These are phyloP conservation scores for Handroanthus guayacan DNA, from an alignment of 257 asterid genomes.

Conservation along the genomic window DNA sequence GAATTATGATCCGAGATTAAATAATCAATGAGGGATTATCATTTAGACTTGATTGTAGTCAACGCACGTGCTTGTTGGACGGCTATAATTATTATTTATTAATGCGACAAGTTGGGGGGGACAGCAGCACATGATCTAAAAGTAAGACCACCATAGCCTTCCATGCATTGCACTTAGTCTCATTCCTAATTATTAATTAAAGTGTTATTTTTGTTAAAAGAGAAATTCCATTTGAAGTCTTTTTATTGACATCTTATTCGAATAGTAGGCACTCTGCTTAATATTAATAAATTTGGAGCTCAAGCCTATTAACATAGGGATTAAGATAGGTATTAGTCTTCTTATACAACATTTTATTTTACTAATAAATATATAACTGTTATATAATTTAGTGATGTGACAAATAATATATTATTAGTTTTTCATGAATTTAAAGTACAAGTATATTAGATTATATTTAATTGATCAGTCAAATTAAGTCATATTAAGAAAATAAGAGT, in stretches of 20 bases:
- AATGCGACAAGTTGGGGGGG: slow-evolving; percentile 7
- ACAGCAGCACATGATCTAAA: neutral
- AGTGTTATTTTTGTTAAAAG: slow-evolving; percentile 1
- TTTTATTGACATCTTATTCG: neutral
- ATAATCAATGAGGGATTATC: neutral
- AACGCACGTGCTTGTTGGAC: slow-evolving; percentile 36
- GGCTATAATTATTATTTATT: neutral
- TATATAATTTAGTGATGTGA: too few species aligned
- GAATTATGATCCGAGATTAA: slow-evolving; percentile 1
- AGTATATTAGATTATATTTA: too few species aligned
- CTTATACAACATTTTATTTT: too few species aligned
- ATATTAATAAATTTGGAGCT: too few species aligned
- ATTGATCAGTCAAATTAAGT: too few species aligned
- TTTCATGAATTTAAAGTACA: too few species aligned
- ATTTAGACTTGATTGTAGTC: slow-evolving; percentile 11
- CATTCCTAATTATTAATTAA: neutral
- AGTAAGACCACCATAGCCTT: neutral
- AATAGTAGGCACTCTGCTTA: neutral
- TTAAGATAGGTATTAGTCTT: too few species aligned
- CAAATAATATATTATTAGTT: too few species aligned
- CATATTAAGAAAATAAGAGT: too few species aligned
- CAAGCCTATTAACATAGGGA: too few species aligned
- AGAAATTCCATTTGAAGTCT: neutral
- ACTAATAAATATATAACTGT: too few species aligned
- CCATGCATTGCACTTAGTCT: neutral